Percentiles rank a stretch among this genome's conserved stretches.
Conservation (phyloP, 352 stramenopile genomes). For the Globisporangium sylvaticum region DNA sequence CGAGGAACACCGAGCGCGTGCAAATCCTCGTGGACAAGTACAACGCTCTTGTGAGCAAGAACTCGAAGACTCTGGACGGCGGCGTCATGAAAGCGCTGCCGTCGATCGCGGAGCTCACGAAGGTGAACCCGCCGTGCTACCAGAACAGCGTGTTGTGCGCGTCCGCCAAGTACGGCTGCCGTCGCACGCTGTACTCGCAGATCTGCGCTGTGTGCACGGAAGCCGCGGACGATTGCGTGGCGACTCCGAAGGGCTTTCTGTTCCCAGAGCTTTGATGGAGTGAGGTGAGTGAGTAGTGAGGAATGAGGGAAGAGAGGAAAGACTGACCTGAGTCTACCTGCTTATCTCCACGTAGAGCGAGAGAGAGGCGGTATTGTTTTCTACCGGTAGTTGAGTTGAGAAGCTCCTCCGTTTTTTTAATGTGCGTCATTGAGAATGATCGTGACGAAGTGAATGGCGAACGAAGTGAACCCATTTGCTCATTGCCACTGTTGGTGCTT, state of each 20-base stretch:
- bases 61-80: slow-evolving; percentile 29
- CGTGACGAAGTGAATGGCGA: no score
- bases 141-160: slow-evolving; percentile 51
- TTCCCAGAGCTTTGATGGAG: slow-evolving; percentile 11
- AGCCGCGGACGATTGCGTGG: slow-evolving; percentile 27
- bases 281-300: neutral
- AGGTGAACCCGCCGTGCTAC: slow-evolving; percentile 55
- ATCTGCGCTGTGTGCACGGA: slow-evolving; percentile 52
- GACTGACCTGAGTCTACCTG: no score
- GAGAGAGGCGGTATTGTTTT: no score
- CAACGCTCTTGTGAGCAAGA: slow-evolving; percentile 23
- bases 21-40: slow-evolving; percentile 49
- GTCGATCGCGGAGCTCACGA: slow-evolving; percentile 27
- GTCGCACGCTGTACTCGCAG: slow-evolving; percentile 47
- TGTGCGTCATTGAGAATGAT: no score
- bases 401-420: no score
- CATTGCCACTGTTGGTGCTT: no score
- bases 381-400: no score
- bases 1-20: slow-evolving; percentile 42
- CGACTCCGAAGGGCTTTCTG: slow-evolving; percentile 16
- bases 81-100: slow-evolving; percentile 47
- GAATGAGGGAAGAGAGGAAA: no score
- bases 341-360: no score
- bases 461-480: no score
- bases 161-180: slow-evolving; percentile 42